Base-by-base conservation (phyloP, 2,329 filamentous ascomycete genomes). In the Incumbomyces delicatus region DNA sequence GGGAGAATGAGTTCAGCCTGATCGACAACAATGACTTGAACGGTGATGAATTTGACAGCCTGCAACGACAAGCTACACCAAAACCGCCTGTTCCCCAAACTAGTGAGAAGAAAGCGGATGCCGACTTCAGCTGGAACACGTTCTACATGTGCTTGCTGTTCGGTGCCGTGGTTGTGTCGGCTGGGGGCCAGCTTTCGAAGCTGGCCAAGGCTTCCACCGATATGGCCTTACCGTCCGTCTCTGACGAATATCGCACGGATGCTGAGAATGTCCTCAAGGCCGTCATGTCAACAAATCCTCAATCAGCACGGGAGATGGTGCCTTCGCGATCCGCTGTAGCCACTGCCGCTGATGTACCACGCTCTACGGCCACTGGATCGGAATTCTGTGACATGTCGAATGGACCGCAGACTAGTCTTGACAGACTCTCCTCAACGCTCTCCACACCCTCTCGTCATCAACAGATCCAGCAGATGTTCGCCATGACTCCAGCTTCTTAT, bases 141-240 rank as follows among this genome's bases (percentile, higher is more conserved):
- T 96, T 59, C 75, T 96, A 64, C 83, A 94, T 95, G 87, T 85
- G 95, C 57, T 85, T 98, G 61, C 83, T 98, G 46, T 89, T 95
- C 54, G 92, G 92, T 62, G 92, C 92, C 44, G 95, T 95, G 62
- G 88, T 96, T 58, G 84, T 92, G 52, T 95, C 90, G 29, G 34
- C 42, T 22, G 42, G 42, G 6, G 42, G 34, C 5, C 42, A 45
- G 20, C 20, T 45, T 12, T 45, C 42, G 16, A 45, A 45, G 33
- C 33, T 45, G 20, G 42, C 20, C 16, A 22, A 12, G 27, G 30
- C 16, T 14, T 16, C 42, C 8, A 33, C 11, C 16, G 31, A 40
- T 17, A 35, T 46, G 16, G 22, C 43, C 2, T 43, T 70, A 30
- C 67, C 68, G 7, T 60, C 65, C 36, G 57, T 71, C 13, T 68